Base-by-base conservation (phyloP, 2,329 filamentous ascomycete genomes). In the Escovopsis sp. region DNA sequence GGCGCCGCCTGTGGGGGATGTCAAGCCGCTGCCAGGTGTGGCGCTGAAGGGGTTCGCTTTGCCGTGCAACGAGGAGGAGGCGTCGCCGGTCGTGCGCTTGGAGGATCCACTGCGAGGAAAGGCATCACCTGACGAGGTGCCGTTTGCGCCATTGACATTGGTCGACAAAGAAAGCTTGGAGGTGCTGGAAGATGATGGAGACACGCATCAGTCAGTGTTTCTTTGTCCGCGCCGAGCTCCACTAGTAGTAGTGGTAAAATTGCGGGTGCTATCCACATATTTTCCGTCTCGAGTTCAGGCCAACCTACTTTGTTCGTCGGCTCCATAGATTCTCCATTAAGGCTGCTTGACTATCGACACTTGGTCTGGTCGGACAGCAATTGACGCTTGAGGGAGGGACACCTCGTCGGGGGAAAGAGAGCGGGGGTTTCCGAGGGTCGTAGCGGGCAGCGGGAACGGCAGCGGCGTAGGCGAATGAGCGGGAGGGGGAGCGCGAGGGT, bases 101-200 rank as follows among this genome's bases (percentile, higher is more conserved):
- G 76, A 68, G 47, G 76, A 69, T 45, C 72, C 57, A 53, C 70
- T 74, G 62, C 81, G 76, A 68, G 60, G 57, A 67, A 62, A 53
- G 67, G 65, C 56, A 64, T 61, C 63, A 64, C 66, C 57, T 54
- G 63, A 55, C 56, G 66, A 54, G 45, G 55, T 54, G 46, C 70
- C 66, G 55, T 60, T 63, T 35, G 60, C 49, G 50, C 68, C 64
- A 47, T 66, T 61, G 52, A 72, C 72, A 53, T 74, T 65, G 55
- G 82, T 92, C 49, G 85, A 79, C 44, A 96, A 71, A 48, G 86
- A 93, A 61, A 94, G 80, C 68, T 93, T 96, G 70, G 75, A 83
- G 61, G 74, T 73, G 68, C 80, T 90, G 53, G 37, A 37, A 26
- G 19, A 27, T 21, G 51, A 9, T 25, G 21, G n/a, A 25, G 8